Conservation (phyloP, 139 green algal genomes). For the Deuterostichococcus epilithicus region DNA sequence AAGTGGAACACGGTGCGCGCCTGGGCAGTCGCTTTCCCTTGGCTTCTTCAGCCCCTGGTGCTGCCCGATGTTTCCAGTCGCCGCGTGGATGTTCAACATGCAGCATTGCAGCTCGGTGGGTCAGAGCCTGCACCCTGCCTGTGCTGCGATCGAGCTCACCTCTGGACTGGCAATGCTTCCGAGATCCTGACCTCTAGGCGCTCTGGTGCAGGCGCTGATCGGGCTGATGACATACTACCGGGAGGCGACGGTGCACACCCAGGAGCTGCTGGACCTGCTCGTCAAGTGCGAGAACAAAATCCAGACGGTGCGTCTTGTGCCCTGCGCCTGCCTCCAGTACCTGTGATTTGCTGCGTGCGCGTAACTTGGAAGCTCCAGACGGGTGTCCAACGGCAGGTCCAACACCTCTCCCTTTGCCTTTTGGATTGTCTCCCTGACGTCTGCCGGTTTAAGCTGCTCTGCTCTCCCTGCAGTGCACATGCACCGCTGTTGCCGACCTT, state of each 20-base stretch:
- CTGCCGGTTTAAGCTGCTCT: neutral
- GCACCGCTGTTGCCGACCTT: no score
- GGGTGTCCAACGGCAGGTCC: neutral
- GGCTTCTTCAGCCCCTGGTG: neutral
- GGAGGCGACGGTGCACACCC: conserved; percentile 90
- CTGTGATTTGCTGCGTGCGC: no score
- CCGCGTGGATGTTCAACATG: no score
- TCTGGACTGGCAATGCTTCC: no score
- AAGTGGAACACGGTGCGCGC: conserved; percentile 82
- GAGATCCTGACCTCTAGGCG: no score
- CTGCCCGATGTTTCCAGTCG: neutral
- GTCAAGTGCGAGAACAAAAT: conserved; percentile 99
- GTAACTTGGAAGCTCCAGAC: no score
- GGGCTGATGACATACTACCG: conserved; percentile 97
- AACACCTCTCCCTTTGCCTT: neutral
- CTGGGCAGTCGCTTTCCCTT: neutral
- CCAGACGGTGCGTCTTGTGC: conserved; percentile 71
- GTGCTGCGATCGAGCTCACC: no score
- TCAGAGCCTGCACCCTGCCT: no score
- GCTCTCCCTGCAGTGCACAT: neutral
- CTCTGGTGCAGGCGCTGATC: conserved; percentile 86
- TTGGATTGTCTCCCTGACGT: neutral
- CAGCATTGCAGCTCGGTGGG: no score
- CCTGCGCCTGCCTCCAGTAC: neutral
- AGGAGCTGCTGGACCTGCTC: conserved; percentile 98